These are phyloP conservation scores for Blepharisma stoltei DNA, from an alignment of 73 alveolate species.

Conservation along the genomic window DNA sequence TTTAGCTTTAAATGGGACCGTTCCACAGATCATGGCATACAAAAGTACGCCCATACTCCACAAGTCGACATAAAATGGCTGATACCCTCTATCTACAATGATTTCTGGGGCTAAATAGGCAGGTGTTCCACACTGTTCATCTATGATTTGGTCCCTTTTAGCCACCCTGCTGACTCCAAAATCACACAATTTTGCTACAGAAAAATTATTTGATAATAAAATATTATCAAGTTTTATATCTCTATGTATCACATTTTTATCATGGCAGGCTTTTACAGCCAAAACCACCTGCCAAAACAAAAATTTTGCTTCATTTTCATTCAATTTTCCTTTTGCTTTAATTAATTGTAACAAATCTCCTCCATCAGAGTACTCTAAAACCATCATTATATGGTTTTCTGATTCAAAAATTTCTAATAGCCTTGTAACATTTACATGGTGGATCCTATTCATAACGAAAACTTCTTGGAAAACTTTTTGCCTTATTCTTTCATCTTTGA, in stretches of 20 bases:
- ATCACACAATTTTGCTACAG: constrained; percentile 80
- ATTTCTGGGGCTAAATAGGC: constrained; percentile 92
- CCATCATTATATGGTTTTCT: constrained; percentile 55
- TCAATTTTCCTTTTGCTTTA: constrained; percentile 47
- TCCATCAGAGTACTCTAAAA: constrained; percentile 66
- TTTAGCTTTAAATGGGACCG: constrained; percentile 85
- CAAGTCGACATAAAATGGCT: constrained; percentile 72
- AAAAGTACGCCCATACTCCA: constrained; percentile 92
- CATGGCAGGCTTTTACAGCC: constrained; percentile 63
- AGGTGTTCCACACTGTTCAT: constrained; percentile 88
- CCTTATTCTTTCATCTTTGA: constrained; percentile 70
- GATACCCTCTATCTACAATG: constrained; percentile 68
- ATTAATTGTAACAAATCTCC: constrained; percentile 59
- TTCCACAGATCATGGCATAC: constrained; percentile 83
- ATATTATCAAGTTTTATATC: constrained; percentile 89
- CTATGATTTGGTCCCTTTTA: constrained; percentile 58
- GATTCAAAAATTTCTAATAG: constrained; percentile 59
- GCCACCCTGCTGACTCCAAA: constrained; percentile 85
- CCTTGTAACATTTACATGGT: constrained; percentile 46
- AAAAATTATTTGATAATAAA: constrained; percentile 56
- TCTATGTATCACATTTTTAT: constrained; percentile 67
- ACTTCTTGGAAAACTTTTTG: constrained; percentile 76
- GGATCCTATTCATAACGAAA: constrained; percentile 35
- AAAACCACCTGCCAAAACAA: constrained; percentile 68
- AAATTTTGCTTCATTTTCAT: constrained; percentile 72